These are phyloP conservation scores for Jaapia argillacea DNA, from an alignment of 768 basidiomycete species.

Conservation along the genomic window DNA sequence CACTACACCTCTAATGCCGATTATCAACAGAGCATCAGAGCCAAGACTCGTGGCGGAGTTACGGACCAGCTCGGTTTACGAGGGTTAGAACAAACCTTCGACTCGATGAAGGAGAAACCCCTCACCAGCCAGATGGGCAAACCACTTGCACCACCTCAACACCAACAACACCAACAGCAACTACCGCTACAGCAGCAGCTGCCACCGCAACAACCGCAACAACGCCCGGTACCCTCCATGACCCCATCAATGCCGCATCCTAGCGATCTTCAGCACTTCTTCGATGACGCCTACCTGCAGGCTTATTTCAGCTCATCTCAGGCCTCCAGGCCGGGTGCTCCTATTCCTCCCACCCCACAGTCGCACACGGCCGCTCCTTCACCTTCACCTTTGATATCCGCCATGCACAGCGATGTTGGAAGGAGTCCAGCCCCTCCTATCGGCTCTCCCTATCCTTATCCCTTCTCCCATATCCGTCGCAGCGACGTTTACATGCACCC, in stretches of 20 bases:
- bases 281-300: slow-evolving; percentile 49
- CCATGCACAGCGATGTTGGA: slow-evolving; percentile 30
- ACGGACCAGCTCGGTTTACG: slow-evolving; percentile 55
- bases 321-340: slow-evolving; percentile 50
- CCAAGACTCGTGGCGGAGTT: slow-evolving; percentile 44
- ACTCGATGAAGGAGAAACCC: slow-evolving; percentile 38
- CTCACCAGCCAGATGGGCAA: slow-evolving; percentile 16
- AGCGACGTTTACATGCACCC: slow-evolving; percentile 27
- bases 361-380: slow-evolving; percentile 67
- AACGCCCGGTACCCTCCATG: not conserved
- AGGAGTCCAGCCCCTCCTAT: slow-evolving; percentile 46
- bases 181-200: slow-evolving; percentile 15
- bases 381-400: slow-evolving; percentile 55
- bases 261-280: slow-evolving; percentile 50
- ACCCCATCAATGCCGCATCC: slow-evolving; percentile 18
- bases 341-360: slow-evolving; percentile 73
- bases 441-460: slow-evolving; percentile 76
- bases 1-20: slow-evolving; percentile 20
- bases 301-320: slow-evolving; percentile 30
- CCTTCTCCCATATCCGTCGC: slow-evolving; percentile 64
- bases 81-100: slow-evolving; percentile 48
- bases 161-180: slow-evolving; percentile 15
- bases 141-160: too few relatives aligned
- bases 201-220: not conserved
- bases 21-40: slow-evolving; percentile 27